A percentile compares a stretch with the other conserved stretches of the same genome.
These are phyloP conservation scores for Senna tora DNA, from an alignment of 306 rosid species.

Conservation along the genomic window DNA sequence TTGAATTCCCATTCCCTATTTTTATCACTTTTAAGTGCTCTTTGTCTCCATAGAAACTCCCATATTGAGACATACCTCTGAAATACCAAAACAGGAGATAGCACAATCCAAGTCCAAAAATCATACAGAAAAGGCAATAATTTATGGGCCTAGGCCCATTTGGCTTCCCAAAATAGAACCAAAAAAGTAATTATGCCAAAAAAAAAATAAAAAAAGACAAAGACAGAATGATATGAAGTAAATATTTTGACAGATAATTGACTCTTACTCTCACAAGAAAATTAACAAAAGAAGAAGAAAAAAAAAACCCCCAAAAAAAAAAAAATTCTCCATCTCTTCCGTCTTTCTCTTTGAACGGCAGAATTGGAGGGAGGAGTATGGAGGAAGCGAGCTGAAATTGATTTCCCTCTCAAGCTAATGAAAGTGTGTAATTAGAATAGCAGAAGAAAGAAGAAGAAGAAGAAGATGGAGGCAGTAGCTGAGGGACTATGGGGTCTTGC, in stretches of 20 bases:
- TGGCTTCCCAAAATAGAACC: too few relatives aligned
- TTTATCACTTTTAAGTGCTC: too few relatives aligned
- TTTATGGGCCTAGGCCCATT: too few relatives aligned
- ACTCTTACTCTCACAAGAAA: not conserved
- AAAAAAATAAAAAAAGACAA: not conserved
- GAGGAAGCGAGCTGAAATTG: not conserved
- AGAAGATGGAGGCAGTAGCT: constrained; percentile 81
- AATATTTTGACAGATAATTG: not conserved
- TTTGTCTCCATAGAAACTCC: too few relatives aligned
- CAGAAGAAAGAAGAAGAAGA: constrained; percentile 36
- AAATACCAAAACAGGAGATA: too few relatives aligned
- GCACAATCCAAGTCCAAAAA: too few relatives aligned
- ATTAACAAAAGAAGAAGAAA: not conserved
- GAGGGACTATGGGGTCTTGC: constrained; percentile 93
- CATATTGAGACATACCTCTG: too few relatives aligned
- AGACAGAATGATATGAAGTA: not conserved
- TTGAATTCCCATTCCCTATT: too few relatives aligned
- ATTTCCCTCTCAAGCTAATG: not conserved
- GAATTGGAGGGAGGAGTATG: not conserved
- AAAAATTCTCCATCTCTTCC: not conserved
- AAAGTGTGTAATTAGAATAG: not conserved
- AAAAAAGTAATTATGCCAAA: too few relatives aligned
- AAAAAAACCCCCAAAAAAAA: too few relatives aligned
- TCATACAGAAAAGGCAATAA: too few relatives aligned
- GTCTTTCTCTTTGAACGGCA: not conserved